phyloP scores from a whole-genome alignment of 1,139 yeast species.

The Arxiozyma telluris region DNA sequence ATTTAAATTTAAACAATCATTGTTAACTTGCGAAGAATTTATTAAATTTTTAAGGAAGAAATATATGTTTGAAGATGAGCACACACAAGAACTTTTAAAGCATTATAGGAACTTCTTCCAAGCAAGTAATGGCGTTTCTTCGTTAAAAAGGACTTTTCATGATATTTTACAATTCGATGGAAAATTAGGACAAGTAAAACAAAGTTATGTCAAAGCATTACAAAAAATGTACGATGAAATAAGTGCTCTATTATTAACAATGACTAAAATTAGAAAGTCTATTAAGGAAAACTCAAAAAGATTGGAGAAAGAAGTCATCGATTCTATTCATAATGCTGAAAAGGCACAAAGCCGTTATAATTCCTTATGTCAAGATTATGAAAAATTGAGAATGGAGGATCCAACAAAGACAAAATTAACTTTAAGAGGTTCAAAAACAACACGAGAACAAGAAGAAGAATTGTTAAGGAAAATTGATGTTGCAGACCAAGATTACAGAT shows the following conservation, averaged over 20 bases:
- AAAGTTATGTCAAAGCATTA: constrained; percentile 69
- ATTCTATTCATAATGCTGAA: constrained; percentile 74
- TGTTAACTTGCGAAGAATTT: constrained; percentile 77
- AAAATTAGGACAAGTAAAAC: constrained; percentile 59
- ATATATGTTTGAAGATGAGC: constrained; percentile 72
- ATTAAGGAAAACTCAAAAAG: constrained; percentile 75
- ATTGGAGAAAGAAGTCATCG: constrained; percentile 75
- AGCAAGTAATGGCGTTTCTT: constrained; percentile 41
- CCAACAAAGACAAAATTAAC: constrained; percentile 77
- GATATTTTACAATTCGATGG: constrained; percentile 72
- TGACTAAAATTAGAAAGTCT: constrained; percentile 61
- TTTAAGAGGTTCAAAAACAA: constrained; percentile 64
- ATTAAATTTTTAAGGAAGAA: constrained; percentile 70
- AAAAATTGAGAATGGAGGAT: constrained; percentile 69
- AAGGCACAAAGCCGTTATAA: constrained; percentile 79
- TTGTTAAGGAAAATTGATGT: constrained; percentile 66
- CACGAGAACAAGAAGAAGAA: constrained; percentile 90
- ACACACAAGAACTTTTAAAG: constrained; percentile 63
- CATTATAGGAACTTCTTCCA: constrained; percentile 39
- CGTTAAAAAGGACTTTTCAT: constrained; percentile 59
- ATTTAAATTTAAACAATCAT: constrained; percentile 65
- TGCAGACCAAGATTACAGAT: constrained; percentile 80
- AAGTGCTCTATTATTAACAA: constrained; percentile 58
- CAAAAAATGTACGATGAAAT: constrained; percentile 83
- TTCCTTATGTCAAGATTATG: constrained; percentile 78